Evolutionary conservation across 192 early-diverging fungal genomes (phyloP).

Genomic region (Linnemannia schmuckeri): DNA sequence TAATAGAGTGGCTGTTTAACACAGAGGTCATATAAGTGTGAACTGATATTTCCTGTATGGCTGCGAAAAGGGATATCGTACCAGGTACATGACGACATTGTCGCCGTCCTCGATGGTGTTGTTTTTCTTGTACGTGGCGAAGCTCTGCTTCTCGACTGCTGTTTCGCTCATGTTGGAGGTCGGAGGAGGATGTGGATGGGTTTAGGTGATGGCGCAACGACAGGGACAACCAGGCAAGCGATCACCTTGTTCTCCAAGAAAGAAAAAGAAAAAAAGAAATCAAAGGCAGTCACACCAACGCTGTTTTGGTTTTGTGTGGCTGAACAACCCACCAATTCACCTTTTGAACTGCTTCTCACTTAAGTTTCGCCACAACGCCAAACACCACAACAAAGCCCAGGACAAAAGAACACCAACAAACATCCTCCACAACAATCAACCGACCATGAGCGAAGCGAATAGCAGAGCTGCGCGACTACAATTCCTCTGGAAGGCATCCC

Average conservation of each 20-base stretch:
- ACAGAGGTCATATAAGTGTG: too few species aligned
- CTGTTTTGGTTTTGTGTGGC: conserved; percentile 4
- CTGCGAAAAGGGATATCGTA: conserved; percentile 40
- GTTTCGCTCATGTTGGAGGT: conserved; percentile 17
- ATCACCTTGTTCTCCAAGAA: background rate
- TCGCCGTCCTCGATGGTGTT: conserved; percentile 82
- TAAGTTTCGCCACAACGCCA: background rate
- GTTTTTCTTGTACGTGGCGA: conserved; percentile 53
- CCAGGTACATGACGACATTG: conserved; percentile 80
- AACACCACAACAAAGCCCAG: background rate
- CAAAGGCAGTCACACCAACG: conserved; percentile 4
- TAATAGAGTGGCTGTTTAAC: too few species aligned
- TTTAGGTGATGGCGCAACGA: background rate
- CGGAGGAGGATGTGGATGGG: background rate
- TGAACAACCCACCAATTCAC: background rate
- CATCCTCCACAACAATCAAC: background rate
- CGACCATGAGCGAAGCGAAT: conserved; percentile 32
- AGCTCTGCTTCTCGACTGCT: conserved; percentile 47
- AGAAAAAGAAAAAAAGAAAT: conserved; percentile 10
- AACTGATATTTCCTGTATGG: too few species aligned
- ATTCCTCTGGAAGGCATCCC: conserved; percentile 63
- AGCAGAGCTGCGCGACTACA: conserved; percentile 40
- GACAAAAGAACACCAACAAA: background rate
- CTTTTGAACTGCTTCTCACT: background rate
- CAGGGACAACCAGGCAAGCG: background rate